Evolutionary conservation across 176 grass and related monocot genomes (phyloP), one percentile per base, ranked within the genome.

Genomic region (Carex myosuroides): DNA sequence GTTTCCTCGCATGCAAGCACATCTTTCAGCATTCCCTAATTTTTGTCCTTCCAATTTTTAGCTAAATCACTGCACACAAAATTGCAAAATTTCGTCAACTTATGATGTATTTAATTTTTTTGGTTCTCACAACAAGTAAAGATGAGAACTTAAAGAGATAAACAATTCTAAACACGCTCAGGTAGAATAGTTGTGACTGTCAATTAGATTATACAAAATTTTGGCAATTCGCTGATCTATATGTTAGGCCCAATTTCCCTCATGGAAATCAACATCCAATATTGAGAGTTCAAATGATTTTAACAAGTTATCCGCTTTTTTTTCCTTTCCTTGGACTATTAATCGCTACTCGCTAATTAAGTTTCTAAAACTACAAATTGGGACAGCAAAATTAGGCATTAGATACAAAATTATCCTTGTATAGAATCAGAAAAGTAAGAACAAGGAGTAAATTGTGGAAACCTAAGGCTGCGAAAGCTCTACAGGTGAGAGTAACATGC

Each of bases 11-110:
- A 89, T 84, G 42, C 59, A 89, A 89, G 82, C 91, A 95, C 91
- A 98, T 98, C 60, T 93, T 98, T 89, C 86, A 81, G 88, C 92
- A 98, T 98, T 91, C 85, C 92, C 87, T 90, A 59, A 61, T 80
- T 50, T 74, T 91, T 75, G 10, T 41, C 81, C 90, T 95, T 87
- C 44, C 42, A 80, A 72, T 68, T 79, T 69, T 33, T n/a, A 86
- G 85, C 72, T 57, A 17, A 50, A 81, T 32, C 62, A 68, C 88
- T 87, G 64, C 54, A 73, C 46, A 60, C n/a, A 54, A 79, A 53
- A 60, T 20, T 30, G 76, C 16, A 82, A 46, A 73, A 6, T 24
- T 70, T 22, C 16, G 14, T 65, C 62, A 60, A 56, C 53, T 78
- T 29, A 39, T 59, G 57, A 59, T 59, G 16, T 59, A 59, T 59